Base-by-base conservation (phyloP, 1,139 yeast genomes). In the Yamadazyma taylorii region DNA sequence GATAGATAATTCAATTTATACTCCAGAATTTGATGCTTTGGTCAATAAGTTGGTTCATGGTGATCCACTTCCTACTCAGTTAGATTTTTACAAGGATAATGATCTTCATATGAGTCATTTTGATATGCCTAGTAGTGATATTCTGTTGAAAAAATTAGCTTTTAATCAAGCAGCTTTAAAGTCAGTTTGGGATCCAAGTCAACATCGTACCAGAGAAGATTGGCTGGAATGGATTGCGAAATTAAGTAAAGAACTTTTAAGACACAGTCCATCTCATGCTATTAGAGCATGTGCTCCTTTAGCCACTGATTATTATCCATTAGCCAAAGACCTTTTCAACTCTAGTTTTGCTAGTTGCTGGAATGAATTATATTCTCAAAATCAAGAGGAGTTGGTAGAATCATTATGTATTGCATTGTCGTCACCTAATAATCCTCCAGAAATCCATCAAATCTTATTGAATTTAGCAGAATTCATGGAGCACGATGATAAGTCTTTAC, bases 211-310 rank as follows among this genome's bases (percentile, higher is more conserved):
- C 0, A 80, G 84, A 48, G 98, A 90, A 53, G 98, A 92, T 51
- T 94, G 98, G 98, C 90, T 85, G 54, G 98, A 92, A 54, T 94
- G 99, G 99, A 81, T 90, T 47, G 77, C 95, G 38, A 72, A 94
- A 40, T 69, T 94, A 34, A 83, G 95, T 52, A 85, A 88, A 38
- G 97, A 89, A 55, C 64, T 94, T 24, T 65, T 94, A 47, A 87
- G 86, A 50, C 96, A 90, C 56, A 86, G 96, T 34, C 96, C 99
- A 4, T 88, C 97, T 0, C 96, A 88, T 54, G 95, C 97, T 1
- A 73, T 94, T 32, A 73, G 97, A 48, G 96, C 97, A 0, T 92
- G 98, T 58, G 88, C 96, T 2, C 85, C 86, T 8, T 67, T 94
- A 38, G 97, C 97, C 0, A 81, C 88, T 5, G 88, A 87, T 34